phyloP scores from a whole-genome alignment of 257 asterid genomes.

The Nicotiana tomentosiformis region DNA sequence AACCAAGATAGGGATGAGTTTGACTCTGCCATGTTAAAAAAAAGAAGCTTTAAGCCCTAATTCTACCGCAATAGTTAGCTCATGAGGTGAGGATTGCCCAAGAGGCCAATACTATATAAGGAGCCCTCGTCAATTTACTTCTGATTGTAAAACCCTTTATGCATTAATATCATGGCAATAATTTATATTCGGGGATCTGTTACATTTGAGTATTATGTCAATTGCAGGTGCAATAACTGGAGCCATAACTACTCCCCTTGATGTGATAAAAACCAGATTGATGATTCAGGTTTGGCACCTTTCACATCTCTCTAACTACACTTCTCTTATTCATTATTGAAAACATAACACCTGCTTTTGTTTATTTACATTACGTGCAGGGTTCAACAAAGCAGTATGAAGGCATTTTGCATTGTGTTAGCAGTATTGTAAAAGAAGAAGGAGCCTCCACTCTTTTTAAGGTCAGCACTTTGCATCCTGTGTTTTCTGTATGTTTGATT shows the following conservation, averaged over 20 bases:
- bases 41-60: too few species aligned
- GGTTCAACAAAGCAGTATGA: conserved; percentile 56
- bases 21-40: too few species aligned
- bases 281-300: conserved; percentile 53
- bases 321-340: not conserved
- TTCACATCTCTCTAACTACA: not conserved
- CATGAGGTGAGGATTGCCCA: too few species aligned
- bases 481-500: not conserved
- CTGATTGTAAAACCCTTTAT: not conserved
- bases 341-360: not conserved
- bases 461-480: conserved; percentile 28
- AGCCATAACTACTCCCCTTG: conserved; percentile 67
- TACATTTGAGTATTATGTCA: not conserved
- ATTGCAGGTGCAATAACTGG: conserved; percentile 61
- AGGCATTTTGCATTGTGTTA: conserved; percentile 44
- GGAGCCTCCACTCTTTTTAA: conserved; percentile 49
- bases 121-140: too few species aligned
- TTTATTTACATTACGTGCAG: conserved; percentile 20
- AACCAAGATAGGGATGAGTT: too few species aligned
- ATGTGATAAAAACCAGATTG: conserved; percentile 61
- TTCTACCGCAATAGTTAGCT: too few species aligned
- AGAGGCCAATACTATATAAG: too few species aligned
- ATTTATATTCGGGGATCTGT: not conserved
- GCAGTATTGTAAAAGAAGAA: conserved; percentile 47
- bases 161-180: not conserved